Percentiles rank a stretch among this genome's conserved stretches.
phyloP scores from a whole-genome alignment of 2,329 filamentous ascomycete species.

The Fusarium nelsonii region DNA sequence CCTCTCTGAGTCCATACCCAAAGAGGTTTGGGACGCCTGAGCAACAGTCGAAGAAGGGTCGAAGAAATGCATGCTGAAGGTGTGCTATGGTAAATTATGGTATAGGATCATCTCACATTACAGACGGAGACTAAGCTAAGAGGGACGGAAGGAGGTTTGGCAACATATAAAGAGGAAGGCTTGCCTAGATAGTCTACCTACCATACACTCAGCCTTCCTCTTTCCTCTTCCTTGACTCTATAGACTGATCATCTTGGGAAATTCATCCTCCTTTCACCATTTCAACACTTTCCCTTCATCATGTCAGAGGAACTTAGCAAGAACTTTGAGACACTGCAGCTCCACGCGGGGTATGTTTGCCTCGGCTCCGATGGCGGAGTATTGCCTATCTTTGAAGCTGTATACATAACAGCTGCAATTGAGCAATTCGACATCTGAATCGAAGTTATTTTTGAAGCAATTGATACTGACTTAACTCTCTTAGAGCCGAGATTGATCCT shows the following conservation, averaged over 20 bases:
- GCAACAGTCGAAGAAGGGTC: slow-evolving; percentile 21
- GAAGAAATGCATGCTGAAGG: not conserved
- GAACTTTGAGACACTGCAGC: slow-evolving; percentile 86
- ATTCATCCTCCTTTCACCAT: not conserved
- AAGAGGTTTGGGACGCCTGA: slow-evolving; percentile 31
- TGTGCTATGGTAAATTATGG: not conserved
- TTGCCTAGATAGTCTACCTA: slow-evolving; percentile 5
- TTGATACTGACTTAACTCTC: slow-evolving; percentile 21
- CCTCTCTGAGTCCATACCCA: slow-evolving; percentile 31
- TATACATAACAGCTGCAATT: slow-evolving; percentile 4
- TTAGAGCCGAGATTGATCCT: slow-evolving; percentile 82
- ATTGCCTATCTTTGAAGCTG: not conserved
- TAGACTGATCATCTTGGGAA: not conserved
- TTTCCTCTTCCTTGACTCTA: slow-evolving; percentile 8
- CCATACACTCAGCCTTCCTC: not conserved
- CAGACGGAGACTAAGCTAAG: not conserved
- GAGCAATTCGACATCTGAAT: not conserved
- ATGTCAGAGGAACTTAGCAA: slow-evolving; percentile 62
- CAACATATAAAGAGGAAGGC: slow-evolving; percentile 46
- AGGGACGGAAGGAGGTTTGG: not conserved
- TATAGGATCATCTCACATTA: slow-evolving; percentile 1
- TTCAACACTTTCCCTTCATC: slow-evolving; percentile 16
- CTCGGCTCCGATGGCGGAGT: slow-evolving; percentile 33
- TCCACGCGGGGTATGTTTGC: slow-evolving; percentile 79
- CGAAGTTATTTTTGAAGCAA: not conserved